phyloP scores from a whole-genome alignment of 305 asterid species.

The Solanum hybrid region DNA sequence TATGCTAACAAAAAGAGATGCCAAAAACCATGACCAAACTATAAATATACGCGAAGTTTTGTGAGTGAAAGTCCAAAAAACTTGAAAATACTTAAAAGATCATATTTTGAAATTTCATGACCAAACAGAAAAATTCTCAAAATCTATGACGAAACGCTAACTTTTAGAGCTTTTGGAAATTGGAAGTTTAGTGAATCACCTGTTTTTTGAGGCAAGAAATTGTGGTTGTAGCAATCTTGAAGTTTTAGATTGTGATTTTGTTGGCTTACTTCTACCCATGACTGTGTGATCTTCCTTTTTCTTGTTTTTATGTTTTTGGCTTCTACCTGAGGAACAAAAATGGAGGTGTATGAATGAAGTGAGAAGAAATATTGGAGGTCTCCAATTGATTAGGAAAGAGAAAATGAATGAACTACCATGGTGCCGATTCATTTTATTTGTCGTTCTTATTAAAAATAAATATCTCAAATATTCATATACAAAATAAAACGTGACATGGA shows the following conservation, averaged over 20 bases:
- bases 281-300: neutral
- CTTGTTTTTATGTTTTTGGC: neutral
- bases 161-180: neutral
- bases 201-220: conserved; percentile 39
- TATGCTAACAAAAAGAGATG: neutral
- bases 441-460: neutral
- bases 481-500: neutral
- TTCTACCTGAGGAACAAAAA: conserved; percentile 7
- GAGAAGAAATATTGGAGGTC: conserved; percentile 2
- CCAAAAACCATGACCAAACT: neutral
- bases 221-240: conserved; percentile 14
- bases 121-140: neutral
- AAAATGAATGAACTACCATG: neutral
- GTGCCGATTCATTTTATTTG: neutral
- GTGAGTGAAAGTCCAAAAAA: neutral
- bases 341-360: conserved; percentile 19
- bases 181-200: conserved; percentile 21
- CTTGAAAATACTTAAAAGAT: neutral
- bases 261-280: conserved; percentile 31
- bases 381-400: conserved; percentile 11
- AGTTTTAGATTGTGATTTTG: conserved; percentile 9
- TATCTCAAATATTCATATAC: neutral
- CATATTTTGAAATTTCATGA: neutral
- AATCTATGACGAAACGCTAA: neutral
- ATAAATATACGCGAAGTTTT: neutral